Evolutionary conservation across 352 stramenopile species (phyloP).

Genomic region (Phytopythium oedochilum): DNA sequence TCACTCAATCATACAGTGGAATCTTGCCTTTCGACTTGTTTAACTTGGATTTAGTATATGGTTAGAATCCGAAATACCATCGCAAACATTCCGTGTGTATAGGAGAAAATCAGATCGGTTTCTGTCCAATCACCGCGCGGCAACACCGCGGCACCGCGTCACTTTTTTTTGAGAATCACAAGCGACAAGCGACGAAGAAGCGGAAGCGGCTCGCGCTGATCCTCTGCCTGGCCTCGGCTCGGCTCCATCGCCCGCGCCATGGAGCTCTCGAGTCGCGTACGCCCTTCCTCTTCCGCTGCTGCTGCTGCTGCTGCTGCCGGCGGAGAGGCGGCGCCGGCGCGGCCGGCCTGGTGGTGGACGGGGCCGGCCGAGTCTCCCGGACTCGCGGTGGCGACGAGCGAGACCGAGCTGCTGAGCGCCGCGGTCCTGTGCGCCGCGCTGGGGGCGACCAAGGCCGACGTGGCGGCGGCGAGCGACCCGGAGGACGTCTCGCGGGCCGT

Average conservation of each 20-base stretch:
- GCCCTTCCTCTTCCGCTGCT: too few relatives aligned
- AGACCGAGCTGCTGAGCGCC: constrained; percentile 63
- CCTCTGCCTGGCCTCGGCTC: too few relatives aligned
- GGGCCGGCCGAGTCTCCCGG: constrained; percentile 3
- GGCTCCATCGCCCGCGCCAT: neutral
- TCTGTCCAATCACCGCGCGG: too few relatives aligned
- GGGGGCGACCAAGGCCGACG: constrained; percentile 19
- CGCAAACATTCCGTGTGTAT: too few relatives aligned
- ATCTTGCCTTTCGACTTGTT: too few relatives aligned
- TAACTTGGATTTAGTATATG: too few relatives aligned
- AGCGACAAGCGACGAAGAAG: too few relatives aligned
- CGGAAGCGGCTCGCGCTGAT: too few relatives aligned
- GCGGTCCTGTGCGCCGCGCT: constrained; percentile 67
- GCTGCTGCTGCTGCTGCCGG: neutral
- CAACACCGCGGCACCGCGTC: too few relatives aligned
- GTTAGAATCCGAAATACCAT: too few relatives aligned
- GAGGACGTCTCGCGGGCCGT: constrained; percentile 10
- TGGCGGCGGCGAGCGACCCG: constrained; percentile 5
- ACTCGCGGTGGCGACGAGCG: constrained; percentile 25
- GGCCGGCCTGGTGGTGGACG: constrained; percentile 26
- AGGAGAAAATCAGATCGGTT: neutral
- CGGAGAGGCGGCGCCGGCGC: neutral
- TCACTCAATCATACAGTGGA: too few relatives aligned
- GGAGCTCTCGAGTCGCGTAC: neutral
- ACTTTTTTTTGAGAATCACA: too few relatives aligned